Evolutionary conservation across 1,284 basidiomycete species (phyloP).

Genomic region (Trichosporon sp.): DNA sequence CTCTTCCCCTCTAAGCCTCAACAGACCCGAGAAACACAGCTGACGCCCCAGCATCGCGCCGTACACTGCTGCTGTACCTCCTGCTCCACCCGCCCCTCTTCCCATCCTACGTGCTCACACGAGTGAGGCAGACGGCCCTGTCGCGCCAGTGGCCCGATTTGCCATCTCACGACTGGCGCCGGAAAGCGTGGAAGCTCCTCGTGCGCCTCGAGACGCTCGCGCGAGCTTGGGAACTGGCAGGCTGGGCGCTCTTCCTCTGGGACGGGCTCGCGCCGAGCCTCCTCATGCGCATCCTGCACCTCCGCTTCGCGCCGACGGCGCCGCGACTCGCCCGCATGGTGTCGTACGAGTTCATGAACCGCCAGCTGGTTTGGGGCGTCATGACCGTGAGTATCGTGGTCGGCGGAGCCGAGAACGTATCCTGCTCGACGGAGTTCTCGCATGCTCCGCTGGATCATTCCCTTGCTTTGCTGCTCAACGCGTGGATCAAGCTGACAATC

Average conservation of each 20-base stretch:
- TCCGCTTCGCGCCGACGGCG: slow-evolving; percentile 71
- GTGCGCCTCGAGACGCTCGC: slow-evolving; percentile 60
- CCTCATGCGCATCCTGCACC: slow-evolving; percentile 70
- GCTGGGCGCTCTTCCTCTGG: slow-evolving; percentile 78
- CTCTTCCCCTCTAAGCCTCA: too few relatives aligned
- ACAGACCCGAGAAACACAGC: too few relatives aligned
- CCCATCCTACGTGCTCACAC: slow-evolving; percentile 69
- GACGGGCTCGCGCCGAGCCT: slow-evolving; percentile 84
- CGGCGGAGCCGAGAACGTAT: too few relatives aligned
- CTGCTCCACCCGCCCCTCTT: slow-evolving; percentile 61
- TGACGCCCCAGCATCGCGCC: slow-evolving; percentile 39
- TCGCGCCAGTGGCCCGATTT: slow-evolving; percentile 84
- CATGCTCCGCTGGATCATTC: too few relatives aligned
- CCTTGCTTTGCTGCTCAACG: background rate
- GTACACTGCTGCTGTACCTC: slow-evolving; percentile 63
- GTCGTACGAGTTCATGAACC: slow-evolving; percentile 98
- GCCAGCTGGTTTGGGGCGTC: slow-evolving; percentile 98
- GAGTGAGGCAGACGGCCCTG: slow-evolving; percentile 68
- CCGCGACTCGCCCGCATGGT: slow-evolving; percentile 72
- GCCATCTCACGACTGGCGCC: slow-evolving; percentile 66
- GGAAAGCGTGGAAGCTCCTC: slow-evolving; percentile 69
- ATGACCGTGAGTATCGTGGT: slow-evolving; percentile 81
- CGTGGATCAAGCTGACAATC: slow-evolving; percentile 1
- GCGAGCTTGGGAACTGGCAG: slow-evolving; percentile 61
- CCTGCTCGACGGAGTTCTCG: too few relatives aligned